These are phyloP conservation scores for Sarcodon aspratus DNA, from an alignment of 768 basidiomycete genomes.

Conservation along the genomic window DNA sequence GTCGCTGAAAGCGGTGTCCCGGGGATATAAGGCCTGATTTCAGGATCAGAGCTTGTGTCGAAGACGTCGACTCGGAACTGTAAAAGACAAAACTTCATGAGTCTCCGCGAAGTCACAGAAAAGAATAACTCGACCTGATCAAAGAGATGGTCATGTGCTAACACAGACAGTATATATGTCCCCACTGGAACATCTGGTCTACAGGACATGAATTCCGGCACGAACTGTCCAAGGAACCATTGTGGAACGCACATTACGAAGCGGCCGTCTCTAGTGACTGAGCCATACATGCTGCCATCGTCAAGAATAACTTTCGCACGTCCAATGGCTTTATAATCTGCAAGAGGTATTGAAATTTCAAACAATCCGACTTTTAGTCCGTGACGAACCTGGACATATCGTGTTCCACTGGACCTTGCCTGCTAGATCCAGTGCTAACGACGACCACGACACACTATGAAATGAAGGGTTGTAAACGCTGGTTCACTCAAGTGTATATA, in stretches of 20 bases:
- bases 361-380: constrained; percentile 3
- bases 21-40: constrained; percentile 51
- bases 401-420: constrained; percentile 66
- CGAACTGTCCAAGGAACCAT: background rate
- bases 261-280: constrained; percentile 43
- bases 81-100: background rate
- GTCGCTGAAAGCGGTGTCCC: constrained; percentile 49
- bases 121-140: constrained; percentile 41
- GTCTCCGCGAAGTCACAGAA: constrained; percentile 3
- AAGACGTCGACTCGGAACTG: constrained; percentile 64
- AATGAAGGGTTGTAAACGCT: background rate
- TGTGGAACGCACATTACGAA: constrained; percentile 50
- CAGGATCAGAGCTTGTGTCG: constrained; percentile 27
- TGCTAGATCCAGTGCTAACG: constrained; percentile 38
- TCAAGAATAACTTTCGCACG: constrained; percentile 51
- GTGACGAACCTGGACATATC: constrained; percentile 42
- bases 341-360: background rate
- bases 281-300: constrained; percentile 36
- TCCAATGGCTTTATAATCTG: constrained; percentile 29
- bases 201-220: background rate
- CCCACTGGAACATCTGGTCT: constrained; percentile 64
- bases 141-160: constrained; percentile 56
- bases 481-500: no score
- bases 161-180: constrained; percentile 56
- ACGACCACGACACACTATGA: constrained; percentile 14